Evolutionary conservation across 2,329 filamentous ascomycete species (phyloP), one percentile per base, ranked within the genome.

Genomic region (Fusarium heterosporum): DNA sequence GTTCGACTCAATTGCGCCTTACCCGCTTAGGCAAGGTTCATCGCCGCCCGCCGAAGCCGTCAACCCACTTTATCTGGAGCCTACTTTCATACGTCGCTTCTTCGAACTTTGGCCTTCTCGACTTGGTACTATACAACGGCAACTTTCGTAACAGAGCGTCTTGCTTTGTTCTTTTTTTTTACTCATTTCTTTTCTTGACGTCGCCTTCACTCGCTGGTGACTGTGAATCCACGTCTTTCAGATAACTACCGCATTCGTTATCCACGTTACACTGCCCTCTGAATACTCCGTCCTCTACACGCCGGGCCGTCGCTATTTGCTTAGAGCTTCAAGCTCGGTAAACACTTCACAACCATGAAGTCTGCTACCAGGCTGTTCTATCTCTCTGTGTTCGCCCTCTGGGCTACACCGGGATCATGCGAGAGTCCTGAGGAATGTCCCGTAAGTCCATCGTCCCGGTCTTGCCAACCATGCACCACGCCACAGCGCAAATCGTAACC

Each of bases 371-470:
- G 82, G 70, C 77, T 85, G 51, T 87, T 88, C 72, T 87, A 83
- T 72, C 80, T 88, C 64, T 82, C 82, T 30, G 74, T 87, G 59
- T 86, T 88, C 76, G 78, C 85, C 61, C 82, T 87, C 59, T 87
- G 83, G 84, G 80, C 79, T 34, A 73, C 81, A 41, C 78, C 81
- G 41, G 82, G 78, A 25, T 78, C 78, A 70, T 87, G 85, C 74
- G 72, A 75, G 48, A 76, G 69, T 56, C 71, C 77, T 71, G 81
- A 84, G 76, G 81, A 82, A 70, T 88, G 85, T 72, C 79, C 82
- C 77, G 85, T 87, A 85, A 74, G 85, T 80, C 34, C 56, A 55
- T 52, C 38, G 50, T 61, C 48, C 19, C 28, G 42, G 38, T 49
- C 32, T 54, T 48, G 34, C 46, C 39, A 26, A 42, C 47, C 32